A percentile compares a stretch with the other conserved stretches of the same genome.
Conservation (phyloP, 306 rosid genomes). For the Quercus glauca region DNA sequence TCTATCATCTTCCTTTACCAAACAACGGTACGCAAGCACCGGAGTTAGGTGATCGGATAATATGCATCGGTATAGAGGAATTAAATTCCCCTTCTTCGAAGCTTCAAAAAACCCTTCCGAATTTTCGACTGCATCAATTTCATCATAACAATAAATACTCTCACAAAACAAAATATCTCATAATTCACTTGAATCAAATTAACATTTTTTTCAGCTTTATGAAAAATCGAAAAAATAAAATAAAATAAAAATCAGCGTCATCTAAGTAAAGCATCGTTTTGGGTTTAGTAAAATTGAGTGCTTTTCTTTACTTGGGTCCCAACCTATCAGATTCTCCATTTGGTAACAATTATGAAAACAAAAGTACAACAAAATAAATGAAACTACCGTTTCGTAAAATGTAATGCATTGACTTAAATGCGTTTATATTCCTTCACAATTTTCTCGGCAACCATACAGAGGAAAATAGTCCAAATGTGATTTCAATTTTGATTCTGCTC, state of each 20-base stretch:
- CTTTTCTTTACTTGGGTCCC: not conserved
- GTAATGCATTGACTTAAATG: not conserved
- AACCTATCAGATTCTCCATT: not conserved
- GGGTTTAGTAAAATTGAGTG: not conserved
- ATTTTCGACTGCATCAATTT: constrained; percentile 50
- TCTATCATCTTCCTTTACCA: constrained; percentile 93
- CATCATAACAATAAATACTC: constrained; percentile 1
- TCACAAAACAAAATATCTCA: not conserved
- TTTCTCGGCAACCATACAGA: not conserved
- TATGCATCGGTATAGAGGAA: constrained; percentile 69
- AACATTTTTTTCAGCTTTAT: not conserved
- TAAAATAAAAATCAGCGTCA: not conserved
- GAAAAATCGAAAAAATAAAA: not conserved
- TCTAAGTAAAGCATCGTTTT: not conserved
- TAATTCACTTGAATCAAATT: not conserved
- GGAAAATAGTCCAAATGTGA: not conserved
- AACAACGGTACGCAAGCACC: constrained; percentile 91
- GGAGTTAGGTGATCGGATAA: constrained; percentile 96
- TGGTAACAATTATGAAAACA: not conserved
- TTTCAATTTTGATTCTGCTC: not conserved
- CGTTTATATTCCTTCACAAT: not conserved
- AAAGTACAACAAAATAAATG: not conserved
- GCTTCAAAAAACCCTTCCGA: constrained; percentile 65
- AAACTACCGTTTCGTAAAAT: not conserved
- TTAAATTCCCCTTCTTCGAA: constrained; percentile 78